A percentile compares a stretch with the other conserved stretches of the same genome.
These are phyloP conservation scores for Aspergillus floridensis DNA, from an alignment of 2,329 filamentous ascomycete genomes.

Conservation along the genomic window DNA sequence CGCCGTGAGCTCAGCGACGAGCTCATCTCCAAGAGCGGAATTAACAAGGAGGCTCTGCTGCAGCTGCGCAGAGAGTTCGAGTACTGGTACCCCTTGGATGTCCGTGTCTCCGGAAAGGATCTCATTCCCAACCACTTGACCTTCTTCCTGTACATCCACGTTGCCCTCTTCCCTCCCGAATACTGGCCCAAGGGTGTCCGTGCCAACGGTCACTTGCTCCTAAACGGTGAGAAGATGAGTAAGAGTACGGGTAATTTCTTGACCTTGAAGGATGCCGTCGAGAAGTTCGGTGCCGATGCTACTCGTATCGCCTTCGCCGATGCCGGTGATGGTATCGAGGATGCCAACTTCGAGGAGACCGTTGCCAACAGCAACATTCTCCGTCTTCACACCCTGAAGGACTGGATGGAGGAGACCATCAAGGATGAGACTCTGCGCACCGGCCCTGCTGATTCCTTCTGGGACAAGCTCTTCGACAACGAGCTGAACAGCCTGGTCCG, in stretches of 20 bases:
- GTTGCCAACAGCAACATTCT: slow-evolving; percentile 91
- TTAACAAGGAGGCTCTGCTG: slow-evolving; percentile 70
- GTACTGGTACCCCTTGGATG: slow-evolving; percentile 94
- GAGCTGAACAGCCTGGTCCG: slow-evolving; percentile 83
- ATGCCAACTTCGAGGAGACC: slow-evolving; percentile 95
- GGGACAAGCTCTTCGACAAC: slow-evolving; percentile 87
- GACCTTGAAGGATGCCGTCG: slow-evolving; percentile 78
- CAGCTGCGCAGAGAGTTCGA: slow-evolving; percentile 87
- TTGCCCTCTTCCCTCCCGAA: slow-evolving; percentile 80
- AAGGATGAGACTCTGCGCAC: slow-evolving; percentile 72
- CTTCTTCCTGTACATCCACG: slow-evolving; percentile 91
- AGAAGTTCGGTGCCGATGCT: slow-evolving; percentile 94
- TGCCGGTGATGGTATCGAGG: slow-evolving; percentile 87
- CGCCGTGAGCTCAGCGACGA: slow-evolving; percentile 68
- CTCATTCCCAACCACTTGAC: slow-evolving; percentile 91
- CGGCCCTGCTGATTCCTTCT: slow-evolving; percentile 73
- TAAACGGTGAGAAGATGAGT: slow-evolving; percentile 98
- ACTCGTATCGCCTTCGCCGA: slow-evolving; percentile 88
- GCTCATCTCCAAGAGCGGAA: slow-evolving; percentile 63
- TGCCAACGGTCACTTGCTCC: slow-evolving; percentile 85
- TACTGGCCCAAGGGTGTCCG: slow-evolving; percentile 87
- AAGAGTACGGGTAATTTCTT: slow-evolving; percentile 98
- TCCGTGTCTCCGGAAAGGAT: slow-evolving; percentile 87
- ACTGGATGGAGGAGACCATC: slow-evolving; percentile 87
- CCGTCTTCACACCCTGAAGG: slow-evolving; percentile 75